phyloP scores from a whole-genome alignment of 192 early-diverging fungal genomes.

The Spizellomyces sp. region DNA sequence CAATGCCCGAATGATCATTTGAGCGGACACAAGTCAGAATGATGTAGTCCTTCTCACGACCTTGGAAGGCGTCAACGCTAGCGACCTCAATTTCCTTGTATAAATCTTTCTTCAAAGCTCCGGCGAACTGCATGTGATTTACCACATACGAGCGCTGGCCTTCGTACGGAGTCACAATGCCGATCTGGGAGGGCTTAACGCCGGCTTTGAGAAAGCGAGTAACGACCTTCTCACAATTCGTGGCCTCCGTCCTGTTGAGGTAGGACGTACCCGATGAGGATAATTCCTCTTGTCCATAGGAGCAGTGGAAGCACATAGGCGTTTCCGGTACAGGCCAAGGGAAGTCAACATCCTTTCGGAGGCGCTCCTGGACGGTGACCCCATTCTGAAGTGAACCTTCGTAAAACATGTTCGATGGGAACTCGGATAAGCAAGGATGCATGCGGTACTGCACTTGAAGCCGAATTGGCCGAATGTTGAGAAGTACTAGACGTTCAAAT shows the following conservation, averaged over 20 bases:
- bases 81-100: constrained; percentile 99
- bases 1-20: constrained; percentile 90
- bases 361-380: constrained; percentile 88
- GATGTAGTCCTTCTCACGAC: constrained; percentile 99
- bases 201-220: constrained; percentile 90
- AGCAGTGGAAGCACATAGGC: constrained; percentile 94
- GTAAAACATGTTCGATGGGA: constrained; percentile 99
- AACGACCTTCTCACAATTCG: constrained; percentile 96
- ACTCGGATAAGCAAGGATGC: constrained; percentile 99
- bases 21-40: constrained; percentile 96
- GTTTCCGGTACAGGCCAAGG: constrained; percentile 94
- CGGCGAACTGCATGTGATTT: constrained; percentile 93
- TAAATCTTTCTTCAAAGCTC: constrained; percentile 84
- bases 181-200: constrained; percentile 87
- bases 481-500: constrained; percentile 93
- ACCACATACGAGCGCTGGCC: constrained; percentile 96
- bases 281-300: constrained; percentile 95
- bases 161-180: constrained; percentile 98
- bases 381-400: constrained; percentile 98
- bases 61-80: constrained; percentile 97
- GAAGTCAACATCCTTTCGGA: constrained; percentile 86
- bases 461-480: constrained; percentile 90
- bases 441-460: constrained; percentile 99
- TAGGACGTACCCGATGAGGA: constrained; percentile 96
- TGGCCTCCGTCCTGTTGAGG: constrained; percentile 95